Evolutionary conservation across 2,329 filamentous ascomycete species (phyloP).

Genomic region (Curvularia lunata): DNA sequence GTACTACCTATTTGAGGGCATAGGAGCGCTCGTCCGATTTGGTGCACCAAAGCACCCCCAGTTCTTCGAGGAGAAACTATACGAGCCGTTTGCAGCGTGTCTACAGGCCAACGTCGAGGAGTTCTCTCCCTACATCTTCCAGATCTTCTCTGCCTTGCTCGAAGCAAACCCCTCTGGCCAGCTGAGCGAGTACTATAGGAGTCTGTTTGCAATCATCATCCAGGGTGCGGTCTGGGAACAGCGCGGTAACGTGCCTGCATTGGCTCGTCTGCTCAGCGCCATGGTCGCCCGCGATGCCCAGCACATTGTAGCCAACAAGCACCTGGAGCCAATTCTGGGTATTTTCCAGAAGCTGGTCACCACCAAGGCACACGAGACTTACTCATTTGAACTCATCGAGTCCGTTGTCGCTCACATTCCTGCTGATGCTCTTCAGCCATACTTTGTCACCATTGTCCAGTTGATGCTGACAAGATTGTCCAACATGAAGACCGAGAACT

Average conservation of each 20-base stretch:
- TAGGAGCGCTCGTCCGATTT: conserved; percentile 86
- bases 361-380: conserved; percentile 81
- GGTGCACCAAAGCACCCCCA: conserved; percentile 71
- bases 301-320: conserved; percentile 76
- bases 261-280: conserved; percentile 81
- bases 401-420: conserved; percentile 76
- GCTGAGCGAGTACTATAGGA: conserved; percentile 80
- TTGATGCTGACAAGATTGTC: conserved; percentile 77
- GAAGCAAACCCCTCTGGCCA: conserved; percentile 82
- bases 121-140: conserved; percentile 96
- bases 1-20: conserved; percentile 96
- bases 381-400: conserved; percentile 91
- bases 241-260: conserved; percentile 88
- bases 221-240: conserved; percentile 87
- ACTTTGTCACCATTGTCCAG: conserved; percentile 79
- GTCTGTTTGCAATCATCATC: conserved; percentile 78
- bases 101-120: conserved; percentile 85
- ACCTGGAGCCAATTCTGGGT: conserved; percentile 86
- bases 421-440: conserved; percentile 74
- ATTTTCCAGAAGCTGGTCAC: conserved; percentile 92
- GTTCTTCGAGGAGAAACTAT: conserved; percentile 80
- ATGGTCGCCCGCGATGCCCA: conserved; percentile 79
- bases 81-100: conserved; percentile 80
- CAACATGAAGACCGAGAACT: conserved; percentile 79
- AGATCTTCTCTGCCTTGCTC: conserved; percentile 88